phyloP scores from a whole-genome alignment of 2,329 filamentous ascomycete genomes.

The Grosmannia serpens region DNA sequence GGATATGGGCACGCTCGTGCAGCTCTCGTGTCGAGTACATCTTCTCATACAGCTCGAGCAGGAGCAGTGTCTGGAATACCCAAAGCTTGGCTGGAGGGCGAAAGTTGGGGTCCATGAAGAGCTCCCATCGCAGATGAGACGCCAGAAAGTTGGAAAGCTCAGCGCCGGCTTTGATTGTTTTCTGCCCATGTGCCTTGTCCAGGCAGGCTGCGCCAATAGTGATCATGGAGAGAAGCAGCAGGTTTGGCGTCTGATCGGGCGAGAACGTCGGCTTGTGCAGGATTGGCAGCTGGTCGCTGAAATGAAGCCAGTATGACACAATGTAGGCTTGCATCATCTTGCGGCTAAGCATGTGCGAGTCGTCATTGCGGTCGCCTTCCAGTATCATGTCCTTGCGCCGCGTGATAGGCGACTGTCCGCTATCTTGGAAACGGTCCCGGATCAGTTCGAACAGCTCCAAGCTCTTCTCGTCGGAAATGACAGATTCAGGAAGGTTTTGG shows the following conservation, averaged over 20 bases:
- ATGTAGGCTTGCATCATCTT: slow-evolving; percentile 96
- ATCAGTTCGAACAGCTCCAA: slow-evolving; percentile 76
- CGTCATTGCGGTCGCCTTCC: slow-evolving; percentile 61
- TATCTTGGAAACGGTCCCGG: slow-evolving; percentile 68
- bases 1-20: slow-evolving; percentile 91
- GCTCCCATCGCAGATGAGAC: slow-evolving; percentile 89
- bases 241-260: slow-evolving; percentile 72
- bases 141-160: slow-evolving; percentile 82
- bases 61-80: slow-evolving; percentile 83
- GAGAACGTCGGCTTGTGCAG: slow-evolving; percentile 90
- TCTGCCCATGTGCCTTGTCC: slow-evolving; percentile 67
- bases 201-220: slow-evolving; percentile 83
- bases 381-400: slow-evolving; percentile 67
- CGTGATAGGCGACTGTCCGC: slow-evolving; percentile 60
- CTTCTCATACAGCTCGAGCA: slow-evolving; percentile 93
- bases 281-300: slow-evolving; percentile 89
- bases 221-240: slow-evolving; percentile 81
- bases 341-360: slow-evolving; percentile 61
- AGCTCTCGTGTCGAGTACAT: slow-evolving; percentile 89
- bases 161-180: slow-evolving; percentile 64
- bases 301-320: slow-evolving; percentile 86
- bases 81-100: slow-evolving; percentile 87
- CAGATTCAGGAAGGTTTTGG: slow-evolving; percentile 64
- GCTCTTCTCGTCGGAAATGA: slow-evolving; percentile 79
- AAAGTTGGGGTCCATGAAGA: slow-evolving; percentile 86